These are phyloP conservation scores for Euphorbia tirucalli DNA, from an alignment of 345 rosid genomes.

Conservation along the genomic window DNA sequence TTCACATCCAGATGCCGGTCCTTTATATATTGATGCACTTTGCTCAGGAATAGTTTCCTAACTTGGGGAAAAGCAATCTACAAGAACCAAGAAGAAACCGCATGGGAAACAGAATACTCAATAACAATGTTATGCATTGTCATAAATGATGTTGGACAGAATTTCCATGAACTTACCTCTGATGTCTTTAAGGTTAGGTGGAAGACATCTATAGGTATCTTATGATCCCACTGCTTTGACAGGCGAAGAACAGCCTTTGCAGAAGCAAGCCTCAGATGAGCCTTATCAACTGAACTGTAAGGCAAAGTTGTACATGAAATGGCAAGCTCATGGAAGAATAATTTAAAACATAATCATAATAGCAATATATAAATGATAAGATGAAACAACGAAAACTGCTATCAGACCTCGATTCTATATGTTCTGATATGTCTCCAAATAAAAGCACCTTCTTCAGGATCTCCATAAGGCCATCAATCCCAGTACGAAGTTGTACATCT, in stretches of 20 bases:
- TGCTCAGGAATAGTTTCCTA: constrained; percentile 64
- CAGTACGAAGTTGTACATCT: constrained; percentile 91
- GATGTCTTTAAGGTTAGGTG: constrained; percentile 66
- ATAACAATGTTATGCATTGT: constrained; percentile 8
- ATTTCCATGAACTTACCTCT: constrained; percentile 51
- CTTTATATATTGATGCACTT: constrained; percentile 89
- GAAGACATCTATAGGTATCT: constrained; percentile 74
- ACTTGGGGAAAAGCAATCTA: constrained; percentile 81
- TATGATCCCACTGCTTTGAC: constrained; percentile 85
- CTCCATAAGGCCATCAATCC: constrained; percentile 64
- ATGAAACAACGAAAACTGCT: not conserved
- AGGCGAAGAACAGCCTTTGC: constrained; percentile 94
- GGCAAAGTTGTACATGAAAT: constrained; percentile 23
- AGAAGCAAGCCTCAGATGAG: constrained; percentile 88
- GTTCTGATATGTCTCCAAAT: constrained; percentile 76
- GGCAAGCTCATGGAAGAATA: constrained; percentile 7
- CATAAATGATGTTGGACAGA: constrained; percentile 1
- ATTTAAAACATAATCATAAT: constrained; percentile 1
- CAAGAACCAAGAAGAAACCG: constrained; percentile 24
- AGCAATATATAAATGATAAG: not conserved
- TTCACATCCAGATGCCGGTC: constrained; percentile 81
- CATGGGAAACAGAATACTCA: not conserved
- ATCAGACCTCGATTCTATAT: constrained; percentile 69
- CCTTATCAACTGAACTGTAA: constrained; percentile 79
- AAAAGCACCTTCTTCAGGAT: constrained; percentile 61